phyloP scores from a whole-genome alignment of 2,329 filamentous ascomycete species.

The Clonostachys byssicola region DNA sequence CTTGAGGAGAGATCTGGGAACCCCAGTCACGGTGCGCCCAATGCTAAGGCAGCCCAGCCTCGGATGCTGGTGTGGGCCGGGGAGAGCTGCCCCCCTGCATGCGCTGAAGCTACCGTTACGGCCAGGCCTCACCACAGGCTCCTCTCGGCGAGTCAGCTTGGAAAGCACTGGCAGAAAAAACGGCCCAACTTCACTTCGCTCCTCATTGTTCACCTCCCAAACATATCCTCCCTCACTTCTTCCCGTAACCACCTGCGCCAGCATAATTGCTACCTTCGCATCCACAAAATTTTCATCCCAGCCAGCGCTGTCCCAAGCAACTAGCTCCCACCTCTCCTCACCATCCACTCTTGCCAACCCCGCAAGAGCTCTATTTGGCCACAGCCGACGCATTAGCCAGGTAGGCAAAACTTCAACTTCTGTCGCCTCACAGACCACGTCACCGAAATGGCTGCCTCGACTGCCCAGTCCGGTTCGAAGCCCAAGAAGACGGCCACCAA shows the following conservation, averaged over 20 bases:
- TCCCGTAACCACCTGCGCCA: background rate
- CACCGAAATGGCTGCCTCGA: conserved; percentile 56
- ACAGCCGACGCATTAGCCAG: too few relatives aligned
- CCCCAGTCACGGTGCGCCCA: too few relatives aligned
- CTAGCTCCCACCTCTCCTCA: background rate
- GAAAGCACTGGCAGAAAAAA: background rate
- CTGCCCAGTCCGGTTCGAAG: conserved; percentile 59
- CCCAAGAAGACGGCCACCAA: conserved; percentile 64
- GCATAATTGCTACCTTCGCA: background rate
- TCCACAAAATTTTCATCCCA: background rate
- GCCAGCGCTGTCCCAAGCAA: background rate
- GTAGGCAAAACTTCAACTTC: too few relatives aligned
- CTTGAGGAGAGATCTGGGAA: too few relatives aligned
- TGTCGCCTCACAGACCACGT: too few relatives aligned
- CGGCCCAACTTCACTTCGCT: conserved; percentile 1
- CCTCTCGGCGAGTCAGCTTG: background rate
- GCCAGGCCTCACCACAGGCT: background rate
- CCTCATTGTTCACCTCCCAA: background rate
- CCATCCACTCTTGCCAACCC: too few relatives aligned
- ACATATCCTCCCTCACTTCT: background rate
- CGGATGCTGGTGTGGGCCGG: background rate
- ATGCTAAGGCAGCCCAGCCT: background rate
- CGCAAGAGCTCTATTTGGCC: too few relatives aligned
- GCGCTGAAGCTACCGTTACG: background rate
- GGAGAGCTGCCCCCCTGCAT: background rate